phyloP scores from a whole-genome alignment of 2,329 filamentous ascomycete species.

The Periconia macrospinosa region DNA sequence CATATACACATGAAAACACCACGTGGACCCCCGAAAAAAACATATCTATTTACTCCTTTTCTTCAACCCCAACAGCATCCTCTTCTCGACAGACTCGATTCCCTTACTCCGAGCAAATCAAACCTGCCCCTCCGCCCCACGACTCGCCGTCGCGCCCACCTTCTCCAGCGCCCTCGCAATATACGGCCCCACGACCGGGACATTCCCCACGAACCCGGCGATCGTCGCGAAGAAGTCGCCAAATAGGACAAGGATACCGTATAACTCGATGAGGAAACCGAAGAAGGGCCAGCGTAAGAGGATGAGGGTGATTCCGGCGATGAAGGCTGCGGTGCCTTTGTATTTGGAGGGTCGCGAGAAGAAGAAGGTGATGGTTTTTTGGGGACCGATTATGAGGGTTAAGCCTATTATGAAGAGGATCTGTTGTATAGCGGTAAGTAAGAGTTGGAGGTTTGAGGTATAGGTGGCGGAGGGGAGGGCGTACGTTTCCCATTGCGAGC shows the following conservation, averaged over 20 bases:
- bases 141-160: constrained; percentile 29
- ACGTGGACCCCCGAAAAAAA: no score
- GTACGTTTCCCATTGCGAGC: constrained; percentile 96
- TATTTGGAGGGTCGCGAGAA: constrained; percentile 93
- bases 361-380: constrained; percentile 94
- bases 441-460: constrained; percentile 4
- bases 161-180: constrained; percentile 75
- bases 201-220: constrained; percentile 78
- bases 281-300: constrained; percentile 87
- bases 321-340: constrained; percentile 88
- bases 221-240: constrained; percentile 96
- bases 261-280: constrained; percentile 87
- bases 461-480: constrained; percentile 10
- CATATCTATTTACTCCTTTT: no score
- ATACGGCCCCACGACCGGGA: constrained; percentile 85
- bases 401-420: constrained; percentile 98
- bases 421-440: constrained; percentile 54
- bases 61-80: no score
- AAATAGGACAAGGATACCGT: constrained; percentile 91
- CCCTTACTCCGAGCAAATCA: no score
- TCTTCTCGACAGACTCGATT: no score
- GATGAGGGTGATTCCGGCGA: constrained; percentile 79
- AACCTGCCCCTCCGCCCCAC: constrained; percentile 15
- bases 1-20: no score
- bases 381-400: constrained; percentile 89